Conservation (phyloP, 139 green algal species). For the Limnomonas spitsbergensis region DNA sequence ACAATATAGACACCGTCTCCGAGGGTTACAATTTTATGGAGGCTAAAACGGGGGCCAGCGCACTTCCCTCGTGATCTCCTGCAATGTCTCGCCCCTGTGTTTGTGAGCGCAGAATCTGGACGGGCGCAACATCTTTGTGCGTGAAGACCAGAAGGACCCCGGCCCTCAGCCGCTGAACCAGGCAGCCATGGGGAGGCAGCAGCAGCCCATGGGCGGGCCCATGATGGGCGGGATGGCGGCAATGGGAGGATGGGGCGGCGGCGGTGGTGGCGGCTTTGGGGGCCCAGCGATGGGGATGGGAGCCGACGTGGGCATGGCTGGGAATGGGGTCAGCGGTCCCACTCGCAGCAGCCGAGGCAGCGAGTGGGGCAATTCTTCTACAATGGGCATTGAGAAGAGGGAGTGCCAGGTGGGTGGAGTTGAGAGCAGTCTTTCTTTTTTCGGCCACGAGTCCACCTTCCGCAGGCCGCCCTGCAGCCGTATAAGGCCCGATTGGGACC, state of each 20-base stretch:
- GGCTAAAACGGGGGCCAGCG: too few species aligned
- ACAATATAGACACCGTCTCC: too few species aligned
- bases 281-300: too few species aligned
- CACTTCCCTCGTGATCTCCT: too few species aligned
- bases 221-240: not conserved
- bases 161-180: not conserved
- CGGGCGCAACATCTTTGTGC: constrained; percentile 5
- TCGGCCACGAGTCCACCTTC: too few species aligned
- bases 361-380: not conserved
- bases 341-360: not conserved
- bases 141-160: not conserved
- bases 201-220: not conserved
- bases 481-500: too few species aligned
- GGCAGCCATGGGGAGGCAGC: not conserved
- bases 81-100: too few species aligned
- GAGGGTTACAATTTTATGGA: too few species aligned
- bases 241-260: constrained; percentile 8
- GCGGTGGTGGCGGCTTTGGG: not conserved
- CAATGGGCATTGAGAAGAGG: not conserved
- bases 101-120: constrained; percentile 13
- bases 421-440: too few species aligned
- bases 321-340: not conserved
- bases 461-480: too few species aligned
- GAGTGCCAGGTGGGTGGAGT: not conserved
- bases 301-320: not conserved